phyloP scores from a whole-genome alignment of 1,284 basidiomycete species.

The Malassezia sp. region DNA sequence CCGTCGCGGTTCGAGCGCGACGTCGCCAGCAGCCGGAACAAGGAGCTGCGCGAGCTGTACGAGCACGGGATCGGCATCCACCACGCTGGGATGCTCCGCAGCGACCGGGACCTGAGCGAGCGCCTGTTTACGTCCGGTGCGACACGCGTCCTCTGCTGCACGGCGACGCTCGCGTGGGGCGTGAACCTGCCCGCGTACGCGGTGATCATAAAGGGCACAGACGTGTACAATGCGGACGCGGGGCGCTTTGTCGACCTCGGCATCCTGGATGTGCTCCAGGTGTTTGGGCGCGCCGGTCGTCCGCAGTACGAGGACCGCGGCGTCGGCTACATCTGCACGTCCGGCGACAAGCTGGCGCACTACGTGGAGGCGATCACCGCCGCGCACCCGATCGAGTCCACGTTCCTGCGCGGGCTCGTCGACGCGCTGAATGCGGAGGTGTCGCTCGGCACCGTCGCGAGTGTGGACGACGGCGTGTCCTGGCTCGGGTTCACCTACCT shows the following conservation, averaged over 20 bases:
- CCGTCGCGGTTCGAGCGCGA: constrained; percentile 58
- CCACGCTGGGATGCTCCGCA: constrained; percentile 93
- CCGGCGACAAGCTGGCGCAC: constrained; percentile 80
- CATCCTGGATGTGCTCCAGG: constrained; percentile 85
- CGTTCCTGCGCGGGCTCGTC: constrained; percentile 68
- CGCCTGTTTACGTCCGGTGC: constrained; percentile 78
- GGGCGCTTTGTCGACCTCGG: constrained; percentile 75
- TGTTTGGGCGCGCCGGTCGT: constrained; percentile 92
- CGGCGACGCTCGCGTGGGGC: constrained; percentile 96
- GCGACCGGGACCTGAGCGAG: constrained; percentile 91
- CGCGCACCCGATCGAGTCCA: constrained; percentile 89
- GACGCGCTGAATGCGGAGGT: constrained; percentile 94
- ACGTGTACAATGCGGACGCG: constrained; percentile 59
- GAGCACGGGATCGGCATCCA: constrained; percentile 88
- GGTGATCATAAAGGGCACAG: constrained; percentile 91
- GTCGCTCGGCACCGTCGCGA: constrained; percentile 83
- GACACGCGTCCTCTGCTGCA: constrained; percentile 93
- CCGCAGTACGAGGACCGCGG: constrained; percentile 90
- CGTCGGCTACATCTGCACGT: constrained; percentile 92
- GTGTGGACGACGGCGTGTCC: constrained; percentile 70
- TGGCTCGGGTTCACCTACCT: constrained; percentile 98
- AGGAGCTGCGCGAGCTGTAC: constrained; percentile 92
- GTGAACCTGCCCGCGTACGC: constrained; percentile 98
- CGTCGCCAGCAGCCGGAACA: constrained; percentile 71
- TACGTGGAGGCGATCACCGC: constrained; percentile 81